Percentiles rank a stretch among this genome's conserved stretches.
Evolutionary conservation across 176 grass and related monocot genomes (phyloP).

Genomic region (Luzula sylvatica): DNA sequence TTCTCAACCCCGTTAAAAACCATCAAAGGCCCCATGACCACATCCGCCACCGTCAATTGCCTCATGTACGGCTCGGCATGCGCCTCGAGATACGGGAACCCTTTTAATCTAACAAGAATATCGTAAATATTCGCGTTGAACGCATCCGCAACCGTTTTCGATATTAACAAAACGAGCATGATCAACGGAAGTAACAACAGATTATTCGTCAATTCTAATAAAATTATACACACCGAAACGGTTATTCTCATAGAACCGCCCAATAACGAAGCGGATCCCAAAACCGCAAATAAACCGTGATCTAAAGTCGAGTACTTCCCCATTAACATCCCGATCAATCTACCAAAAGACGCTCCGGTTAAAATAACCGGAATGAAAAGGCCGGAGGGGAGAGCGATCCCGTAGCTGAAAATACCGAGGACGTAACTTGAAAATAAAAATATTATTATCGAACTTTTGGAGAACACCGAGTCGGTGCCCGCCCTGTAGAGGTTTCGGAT

Average conservation of each 20-base stretch:
- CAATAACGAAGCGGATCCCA: slow-evolving; percentile 83
- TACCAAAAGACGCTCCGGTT: slow-evolving; percentile 78
- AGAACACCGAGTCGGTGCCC: slow-evolving; percentile 64
- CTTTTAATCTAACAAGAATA: slow-evolving; percentile 78
- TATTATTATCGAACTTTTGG: slow-evolving; percentile 55
- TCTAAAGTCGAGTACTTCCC: slow-evolving; percentile 58
- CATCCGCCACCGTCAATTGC: slow-evolving; percentile 77
- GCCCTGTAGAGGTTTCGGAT: slow-evolving; percentile 85
- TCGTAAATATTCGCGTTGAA: slow-evolving; percentile 79
- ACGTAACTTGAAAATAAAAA: slow-evolving; percentile 72
- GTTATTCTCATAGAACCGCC: slow-evolving; percentile 95
- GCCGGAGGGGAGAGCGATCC: slow-evolving; percentile 69
- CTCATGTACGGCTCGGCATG: slow-evolving; percentile 94
- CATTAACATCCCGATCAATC: slow-evolving; percentile 69
- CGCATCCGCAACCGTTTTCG: slow-evolving; percentile 81
- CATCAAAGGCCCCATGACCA: slow-evolving; percentile 72
- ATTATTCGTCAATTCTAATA: slow-evolving; percentile 87
- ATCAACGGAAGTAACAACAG: slow-evolving; percentile 79
- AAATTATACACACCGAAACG: slow-evolving; percentile 77
- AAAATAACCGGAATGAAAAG: slow-evolving; percentile 91
- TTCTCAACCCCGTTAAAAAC: slow-evolving; percentile 71
- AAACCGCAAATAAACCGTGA: slow-evolving; percentile 80
- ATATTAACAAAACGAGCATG: slow-evolving; percentile 90
- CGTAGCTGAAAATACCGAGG: slow-evolving; percentile 94
- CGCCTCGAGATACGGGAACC: slow-evolving; percentile 77